phyloP scores from a whole-genome alignment of 331 rosid genomes.

The Rhamnella rubrinervis region DNA sequence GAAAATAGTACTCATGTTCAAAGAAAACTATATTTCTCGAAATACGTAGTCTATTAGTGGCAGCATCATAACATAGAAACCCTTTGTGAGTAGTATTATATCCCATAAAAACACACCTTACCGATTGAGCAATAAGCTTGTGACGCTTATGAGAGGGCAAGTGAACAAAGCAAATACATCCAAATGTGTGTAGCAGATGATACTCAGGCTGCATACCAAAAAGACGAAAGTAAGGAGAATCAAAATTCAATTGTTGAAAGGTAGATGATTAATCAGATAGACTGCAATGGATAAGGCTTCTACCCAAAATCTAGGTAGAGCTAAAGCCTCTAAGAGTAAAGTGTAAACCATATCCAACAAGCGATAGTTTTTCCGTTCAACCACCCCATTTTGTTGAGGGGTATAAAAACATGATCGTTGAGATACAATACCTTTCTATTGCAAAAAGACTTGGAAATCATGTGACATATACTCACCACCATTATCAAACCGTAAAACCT shows the following conservation, averaged over 20 bases:
- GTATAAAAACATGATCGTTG: conserved; percentile 1
- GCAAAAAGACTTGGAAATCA: no score
- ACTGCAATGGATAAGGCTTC: not conserved
- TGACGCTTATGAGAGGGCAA: not conserved
- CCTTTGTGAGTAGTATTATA: not conserved
- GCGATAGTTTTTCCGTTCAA: not conserved
- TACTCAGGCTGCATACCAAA: not conserved
- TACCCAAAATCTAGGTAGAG: not conserved
- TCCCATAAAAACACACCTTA: not conserved
- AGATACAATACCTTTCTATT: not conserved
- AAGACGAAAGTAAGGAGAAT: not conserved
- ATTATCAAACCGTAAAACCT: not conserved
- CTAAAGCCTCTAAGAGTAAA: not conserved
- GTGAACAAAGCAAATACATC: not conserved
- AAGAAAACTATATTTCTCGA: not conserved
- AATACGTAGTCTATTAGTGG: not conserved
- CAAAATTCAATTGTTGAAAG: not conserved
- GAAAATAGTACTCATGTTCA: not conserved
- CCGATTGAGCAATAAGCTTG: not conserved
- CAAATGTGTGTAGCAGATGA: not conserved
- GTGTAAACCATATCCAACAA: not conserved
- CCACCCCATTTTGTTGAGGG: not conserved
- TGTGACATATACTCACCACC: not conserved
- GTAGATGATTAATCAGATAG: not conserved
- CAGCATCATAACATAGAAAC: not conserved